Evolutionary conservation across 768 basidiomycete species (phyloP).

Genomic region (Tulasnella sp.): DNA sequence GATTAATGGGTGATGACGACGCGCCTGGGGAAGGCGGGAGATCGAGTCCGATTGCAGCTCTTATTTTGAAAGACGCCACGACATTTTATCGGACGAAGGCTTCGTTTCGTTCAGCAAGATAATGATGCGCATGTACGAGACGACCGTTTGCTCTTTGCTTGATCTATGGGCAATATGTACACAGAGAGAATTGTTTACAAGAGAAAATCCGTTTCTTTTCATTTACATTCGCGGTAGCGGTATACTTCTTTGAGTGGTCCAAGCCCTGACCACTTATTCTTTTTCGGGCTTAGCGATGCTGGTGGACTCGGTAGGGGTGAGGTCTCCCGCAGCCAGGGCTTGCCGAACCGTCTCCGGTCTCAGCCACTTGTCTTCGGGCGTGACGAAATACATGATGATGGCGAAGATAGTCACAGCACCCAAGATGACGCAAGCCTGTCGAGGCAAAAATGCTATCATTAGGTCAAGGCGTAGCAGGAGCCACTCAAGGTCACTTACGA

Average conservation of each 20-base stretch:
- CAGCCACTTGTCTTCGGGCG: constrained; percentile 80
- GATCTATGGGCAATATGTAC: background rate
- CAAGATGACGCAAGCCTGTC: constrained; percentile 76
- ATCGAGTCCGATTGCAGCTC: constrained; percentile 72
- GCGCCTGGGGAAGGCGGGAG: constrained; percentile 86
- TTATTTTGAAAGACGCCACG: constrained; percentile 73
- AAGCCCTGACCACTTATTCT: background rate
- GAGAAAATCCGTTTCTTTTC: background rate
- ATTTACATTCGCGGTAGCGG: background rate
- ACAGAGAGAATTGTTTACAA: constrained; percentile 21
- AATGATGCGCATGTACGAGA: background rate
- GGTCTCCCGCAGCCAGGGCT: constrained; percentile 6
- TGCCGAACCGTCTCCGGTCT: constrained; percentile 50
- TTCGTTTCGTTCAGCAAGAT: no score
- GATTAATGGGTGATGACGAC: constrained; percentile 50
- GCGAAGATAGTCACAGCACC: constrained; percentile 78
- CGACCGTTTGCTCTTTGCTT: constrained; percentile 10
- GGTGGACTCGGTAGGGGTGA: background rate
- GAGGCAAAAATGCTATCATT: no score
- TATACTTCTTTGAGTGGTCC: background rate
- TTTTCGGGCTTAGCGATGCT: background rate
- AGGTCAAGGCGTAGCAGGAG: no score
- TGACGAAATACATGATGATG: constrained; percentile 74
- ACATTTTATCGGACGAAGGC: constrained; percentile 68
- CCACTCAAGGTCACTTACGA: no score